A percentile compares a stretch with the other conserved stretches of the same genome.
Conservation (phyloP, 2,329 filamentous ascomycete species). For the Fusarium proliferatum region DNA sequence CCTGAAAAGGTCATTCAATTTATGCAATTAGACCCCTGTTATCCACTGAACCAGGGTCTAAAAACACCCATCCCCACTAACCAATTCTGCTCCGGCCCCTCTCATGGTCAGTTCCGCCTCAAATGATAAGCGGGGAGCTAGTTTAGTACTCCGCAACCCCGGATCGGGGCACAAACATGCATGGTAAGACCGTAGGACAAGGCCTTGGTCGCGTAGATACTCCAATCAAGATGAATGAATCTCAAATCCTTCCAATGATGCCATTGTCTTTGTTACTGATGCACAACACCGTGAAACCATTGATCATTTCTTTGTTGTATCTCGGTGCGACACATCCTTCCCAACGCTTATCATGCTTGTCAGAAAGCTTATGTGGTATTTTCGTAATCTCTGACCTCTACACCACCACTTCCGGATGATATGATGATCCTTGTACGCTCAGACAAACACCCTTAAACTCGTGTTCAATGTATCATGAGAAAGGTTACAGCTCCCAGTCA, state of each 20-base stretch:
- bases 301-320: neutral
- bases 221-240: neutral
- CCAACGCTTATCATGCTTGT: neutral
- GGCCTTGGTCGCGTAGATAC: neutral
- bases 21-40: neutral
- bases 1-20: neutral
- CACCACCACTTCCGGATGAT: neutral
- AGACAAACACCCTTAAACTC: neutral
- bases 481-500: no score
- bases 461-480: neutral
- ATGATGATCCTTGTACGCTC: neutral
- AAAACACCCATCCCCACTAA: neutral
- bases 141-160: neutral
- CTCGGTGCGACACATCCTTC: no score
- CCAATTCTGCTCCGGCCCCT: neutral
- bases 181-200: neutral
- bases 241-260: neutral
- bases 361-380: neutral
- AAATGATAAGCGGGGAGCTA: neutral
- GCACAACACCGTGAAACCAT: neutral
- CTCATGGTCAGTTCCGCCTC: no score
- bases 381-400: neutral
- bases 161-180: neutral
- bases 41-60: rapidly evolving
- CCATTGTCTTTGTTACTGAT: neutral